These are phyloP conservation scores for Begonia peltatifolia DNA, from an alignment of 306 rosid species.

Conservation along the genomic window DNA sequence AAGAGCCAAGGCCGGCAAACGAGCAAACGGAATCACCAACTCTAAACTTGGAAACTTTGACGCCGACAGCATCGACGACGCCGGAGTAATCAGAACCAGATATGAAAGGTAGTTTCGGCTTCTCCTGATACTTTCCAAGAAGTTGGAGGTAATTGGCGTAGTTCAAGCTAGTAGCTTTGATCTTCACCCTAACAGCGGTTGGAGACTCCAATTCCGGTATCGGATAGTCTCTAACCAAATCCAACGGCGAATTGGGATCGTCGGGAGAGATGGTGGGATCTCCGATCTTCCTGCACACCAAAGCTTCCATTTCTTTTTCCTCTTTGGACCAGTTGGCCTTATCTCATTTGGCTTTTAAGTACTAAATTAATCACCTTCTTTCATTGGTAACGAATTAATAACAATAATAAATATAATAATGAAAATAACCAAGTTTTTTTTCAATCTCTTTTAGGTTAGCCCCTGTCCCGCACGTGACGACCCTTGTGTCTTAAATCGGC, in stretches of 20 bases:
- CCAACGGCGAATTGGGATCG: constrained; percentile 33
- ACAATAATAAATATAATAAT: too few species aligned
- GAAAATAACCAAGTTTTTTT: too few species aligned
- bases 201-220: constrained; percentile 51
- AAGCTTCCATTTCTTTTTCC: constrained; percentile 55
- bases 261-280: constrained; percentile 39
- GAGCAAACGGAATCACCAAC: constrained; percentile 75
- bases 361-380: too few species aligned
- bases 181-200: constrained; percentile 55
- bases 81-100: constrained; percentile 90
- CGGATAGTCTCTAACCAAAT: constrained; percentile 32
- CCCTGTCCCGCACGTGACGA: too few species aligned
- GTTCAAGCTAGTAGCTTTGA: constrained; percentile 90
- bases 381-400: too few species aligned
- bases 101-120: constrained; percentile 53
- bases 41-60: constrained; percentile 41
- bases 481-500: too few species aligned
- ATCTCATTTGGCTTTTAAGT: too few species aligned
- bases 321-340: too few species aligned
- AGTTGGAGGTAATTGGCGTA: constrained; percentile 79
- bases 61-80: constrained; percentile 58
- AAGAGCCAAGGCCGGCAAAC: constrained; percentile 47
- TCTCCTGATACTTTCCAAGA: constrained; percentile 69
- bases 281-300: constrained; percentile 67
- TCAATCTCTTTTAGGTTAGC: too few species aligned